Evolutionary conservation across 441 rosid species (phyloP).

Genomic region (Syzygium malaccense): DNA sequence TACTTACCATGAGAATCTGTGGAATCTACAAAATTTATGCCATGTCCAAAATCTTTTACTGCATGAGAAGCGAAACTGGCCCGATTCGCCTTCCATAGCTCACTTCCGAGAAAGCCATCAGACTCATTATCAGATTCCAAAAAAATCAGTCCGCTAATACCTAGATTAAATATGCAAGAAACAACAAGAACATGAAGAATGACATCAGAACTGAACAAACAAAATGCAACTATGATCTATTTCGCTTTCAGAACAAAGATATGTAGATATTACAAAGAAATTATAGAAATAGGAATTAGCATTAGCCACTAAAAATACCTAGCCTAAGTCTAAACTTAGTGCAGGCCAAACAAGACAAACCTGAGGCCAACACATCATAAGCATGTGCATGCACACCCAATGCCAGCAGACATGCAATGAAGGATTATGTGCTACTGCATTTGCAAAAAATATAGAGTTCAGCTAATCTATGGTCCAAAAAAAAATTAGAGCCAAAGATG

Average conservation of each 20-base stretch:
- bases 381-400: background rate
- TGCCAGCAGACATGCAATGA: background rate
- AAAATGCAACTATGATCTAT: background rate
- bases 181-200: background rate
- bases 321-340: background rate
- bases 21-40: constrained; percentile 15
- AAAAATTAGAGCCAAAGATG: background rate
- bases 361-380: background rate
- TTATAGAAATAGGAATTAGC: background rate
- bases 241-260: background rate
- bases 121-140: constrained; percentile 70
- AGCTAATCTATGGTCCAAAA: background rate
- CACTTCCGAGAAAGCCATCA: constrained; percentile 21
- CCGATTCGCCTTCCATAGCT: constrained; percentile 23
- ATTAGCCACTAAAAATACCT: background rate
- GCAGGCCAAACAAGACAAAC: background rate
- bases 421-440: background rate
- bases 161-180: constrained; percentile 6
- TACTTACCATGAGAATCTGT: constrained; percentile 24
- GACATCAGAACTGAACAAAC: background rate
- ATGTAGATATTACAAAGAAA: background rate
- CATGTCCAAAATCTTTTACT: constrained; percentile 15
- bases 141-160: constrained; percentile 37
- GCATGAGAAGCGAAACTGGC: constrained; percentile 17
- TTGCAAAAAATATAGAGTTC: background rate